Evolutionary conservation across 1,284 basidiomycete species (phyloP).

Genomic region (Ganoderma lingzhi): DNA sequence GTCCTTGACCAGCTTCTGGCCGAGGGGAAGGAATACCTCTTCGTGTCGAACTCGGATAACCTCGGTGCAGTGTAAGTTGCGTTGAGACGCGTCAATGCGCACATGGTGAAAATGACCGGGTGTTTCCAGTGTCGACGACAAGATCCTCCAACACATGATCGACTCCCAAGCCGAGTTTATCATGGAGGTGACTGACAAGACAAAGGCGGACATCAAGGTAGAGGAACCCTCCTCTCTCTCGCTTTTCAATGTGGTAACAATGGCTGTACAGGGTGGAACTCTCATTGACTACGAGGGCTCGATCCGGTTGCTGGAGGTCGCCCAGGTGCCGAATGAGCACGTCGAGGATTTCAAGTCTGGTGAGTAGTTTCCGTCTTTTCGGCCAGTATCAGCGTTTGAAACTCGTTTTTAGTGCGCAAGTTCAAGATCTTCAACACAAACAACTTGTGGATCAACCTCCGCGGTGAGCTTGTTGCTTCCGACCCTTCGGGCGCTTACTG

Average conservation of each 20-base stretch:
- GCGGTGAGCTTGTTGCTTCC: conserved; percentile 50
- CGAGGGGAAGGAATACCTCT: conserved; percentile 98
- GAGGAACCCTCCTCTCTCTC: neutral
- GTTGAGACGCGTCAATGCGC: neutral
- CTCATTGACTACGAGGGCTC: conserved; percentile 97
- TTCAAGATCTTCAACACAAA: conserved; percentile 99
- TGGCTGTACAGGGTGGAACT: conserved; percentile 81
- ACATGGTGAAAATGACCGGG: conserved; percentile 11
- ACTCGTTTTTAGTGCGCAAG: conserved; percentile 64
- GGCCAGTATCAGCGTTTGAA: neutral
- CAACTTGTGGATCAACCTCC: conserved; percentile 97
- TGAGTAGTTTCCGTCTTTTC: neutral
- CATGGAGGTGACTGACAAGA: conserved; percentile 99
- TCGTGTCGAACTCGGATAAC: conserved; percentile 99
- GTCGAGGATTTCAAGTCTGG: conserved; percentile 96
- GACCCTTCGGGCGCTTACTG: conserved; percentile 47
- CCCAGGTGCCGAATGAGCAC: conserved; percentile 98
- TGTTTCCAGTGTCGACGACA: conserved; percentile 67
- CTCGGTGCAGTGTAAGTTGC: conserved; percentile 88
- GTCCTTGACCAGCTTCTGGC: conserved; percentile 94
- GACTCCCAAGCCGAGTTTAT: conserved; percentile 90
- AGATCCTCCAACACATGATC: conserved; percentile 91
- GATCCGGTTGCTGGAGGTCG: conserved; percentile 96
- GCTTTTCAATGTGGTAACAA: neutral
- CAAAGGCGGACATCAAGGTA: conserved; percentile 98